These are phyloP conservation scores for Zasmidium angulare DNA, from an alignment of 2,329 filamentous ascomycete species.

Conservation along the genomic window DNA sequence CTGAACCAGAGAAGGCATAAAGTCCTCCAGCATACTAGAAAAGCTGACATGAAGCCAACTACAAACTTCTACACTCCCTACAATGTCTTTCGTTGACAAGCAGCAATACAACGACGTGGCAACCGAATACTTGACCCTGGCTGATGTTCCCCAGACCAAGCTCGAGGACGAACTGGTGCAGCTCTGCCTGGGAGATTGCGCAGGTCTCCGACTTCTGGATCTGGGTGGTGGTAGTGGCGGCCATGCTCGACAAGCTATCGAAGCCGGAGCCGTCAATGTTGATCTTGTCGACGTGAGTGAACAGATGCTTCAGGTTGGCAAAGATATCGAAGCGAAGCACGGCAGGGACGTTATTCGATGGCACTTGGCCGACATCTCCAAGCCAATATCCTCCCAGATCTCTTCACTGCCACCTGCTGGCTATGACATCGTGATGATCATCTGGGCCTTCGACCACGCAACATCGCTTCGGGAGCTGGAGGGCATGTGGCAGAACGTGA, in stretches of 20 bases:
- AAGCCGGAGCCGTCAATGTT: constrained; percentile 14
- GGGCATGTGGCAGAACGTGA: constrained; percentile 17
- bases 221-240: constrained; percentile 21
- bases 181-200: constrained; percentile 18
- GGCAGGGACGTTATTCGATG: constrained; percentile 13
- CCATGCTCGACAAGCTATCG: constrained; percentile 17
- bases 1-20: constrained; percentile 2
- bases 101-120: constrained; percentile 17
- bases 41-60: neutral
- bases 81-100: neutral
- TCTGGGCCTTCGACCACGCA: constrained; percentile 20
- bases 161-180: constrained; percentile 14
- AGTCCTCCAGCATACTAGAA: neutral
- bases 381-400: constrained; percentile 11
- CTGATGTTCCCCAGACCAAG: constrained; percentile 11
- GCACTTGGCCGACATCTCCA: constrained; percentile 16
- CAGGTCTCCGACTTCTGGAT: constrained; percentile 12
- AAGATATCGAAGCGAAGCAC: constrained; percentile 9
- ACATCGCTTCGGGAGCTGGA: constrained; percentile 7
- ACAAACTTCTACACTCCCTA: neutral
- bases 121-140: constrained; percentile 5
- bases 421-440: constrained; percentile 22
- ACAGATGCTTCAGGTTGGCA: constrained; percentile 16
- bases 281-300: constrained; percentile 19
- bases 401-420: constrained; percentile 8